Base-by-base conservation (phyloP, 768 basidiomycete genomes). In the Hebeloma cylindrosporum region DNA sequence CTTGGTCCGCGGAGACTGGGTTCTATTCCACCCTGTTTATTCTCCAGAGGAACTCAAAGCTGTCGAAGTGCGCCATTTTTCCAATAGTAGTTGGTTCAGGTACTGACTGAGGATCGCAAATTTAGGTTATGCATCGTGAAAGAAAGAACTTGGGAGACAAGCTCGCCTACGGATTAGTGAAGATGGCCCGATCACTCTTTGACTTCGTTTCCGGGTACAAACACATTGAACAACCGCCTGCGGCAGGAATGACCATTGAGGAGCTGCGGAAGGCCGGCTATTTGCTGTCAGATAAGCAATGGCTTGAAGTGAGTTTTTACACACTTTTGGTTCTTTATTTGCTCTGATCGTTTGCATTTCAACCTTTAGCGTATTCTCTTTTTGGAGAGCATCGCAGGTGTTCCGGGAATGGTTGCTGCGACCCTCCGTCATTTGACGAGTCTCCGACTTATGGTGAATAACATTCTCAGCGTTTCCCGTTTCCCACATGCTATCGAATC, bases 351-450 rank as follows among this genome's bases (percentile, higher is more conserved):
- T 25, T 22, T 13, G 49, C 17, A 3, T 13, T 44, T 54, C 9
- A 17, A 18, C n/a, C n/a, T n/a, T n/a, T 42, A 79, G 78, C 73
- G 78, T 27, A 78, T 79, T 39, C 55, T 77, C 18, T 72, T 75
- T 68, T 74, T 98, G 25, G 95, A 98, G 68, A 84, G 79, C 40
- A 81, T 96, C 41, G 96, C 96, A 9, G 96, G 90, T 16, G 93
- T 97, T 1, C 95, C 95, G 14, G 94, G 94, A 4, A 94, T 94
- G 91, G 92, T 88, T n/a, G 90, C 82, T 9, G 89, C 88, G 7
- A 85, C 84, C 21, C 72, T 94, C 26, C 79, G 96, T 20, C 96
- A 99, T 68, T 73, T 99, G 25, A 78, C 78, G 30, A 93, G 90
- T 63, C 73, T 99, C 28, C 82, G 96, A 29, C 71, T 93, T 27